phyloP scores from a whole-genome alignment of 768 basidiomycete species.

The Leucosporidium yakuticum region DNA sequence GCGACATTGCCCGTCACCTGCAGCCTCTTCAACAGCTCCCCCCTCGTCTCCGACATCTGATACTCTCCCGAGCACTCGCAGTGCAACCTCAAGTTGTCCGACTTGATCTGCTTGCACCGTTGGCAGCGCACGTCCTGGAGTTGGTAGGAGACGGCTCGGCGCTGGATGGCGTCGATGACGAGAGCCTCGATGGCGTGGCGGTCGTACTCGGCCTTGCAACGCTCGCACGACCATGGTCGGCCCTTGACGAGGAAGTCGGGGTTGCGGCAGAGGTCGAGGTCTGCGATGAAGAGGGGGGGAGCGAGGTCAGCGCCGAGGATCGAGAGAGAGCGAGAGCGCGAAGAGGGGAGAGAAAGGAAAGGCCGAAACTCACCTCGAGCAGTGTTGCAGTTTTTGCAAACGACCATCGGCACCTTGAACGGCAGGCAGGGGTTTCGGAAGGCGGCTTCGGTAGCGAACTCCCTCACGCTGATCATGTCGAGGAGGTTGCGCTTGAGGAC shows the following conservation, averaged over 20 bases:
- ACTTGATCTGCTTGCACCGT: constrained; percentile 84
- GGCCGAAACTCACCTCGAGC: constrained; percentile 24
- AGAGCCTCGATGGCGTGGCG: constrained; percentile 77
- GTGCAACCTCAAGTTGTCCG: constrained; percentile 75
- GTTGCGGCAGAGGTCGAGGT: constrained; percentile 89
- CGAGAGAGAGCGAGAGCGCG: neutral
- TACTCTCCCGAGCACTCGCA: constrained; percentile 86
- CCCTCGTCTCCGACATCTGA: constrained; percentile 46
- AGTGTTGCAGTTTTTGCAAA: constrained; percentile 62
- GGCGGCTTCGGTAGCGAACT: constrained; percentile 70
- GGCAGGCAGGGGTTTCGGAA: constrained; percentile 85
- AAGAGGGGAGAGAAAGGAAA: neutral
- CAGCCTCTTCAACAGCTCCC: constrained; percentile 21
- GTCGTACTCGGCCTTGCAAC: constrained; percentile 82
- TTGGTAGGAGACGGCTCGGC: constrained; percentile 65
- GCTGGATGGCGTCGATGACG: constrained; percentile 67
- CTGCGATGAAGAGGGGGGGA: constrained; percentile 49
- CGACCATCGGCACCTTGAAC: constrained; percentile 76
- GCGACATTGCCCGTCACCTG: constrained; percentile 32
- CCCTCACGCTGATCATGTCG: constrained; percentile 75
- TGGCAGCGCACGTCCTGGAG: constrained; percentile 84
- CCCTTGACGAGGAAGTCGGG: constrained; percentile 58
- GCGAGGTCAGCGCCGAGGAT: constrained; percentile 7
- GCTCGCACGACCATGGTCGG: constrained; percentile 58
- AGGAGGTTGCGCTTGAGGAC: constrained; percentile 81